Evolutionary conservation across 2,329 filamentous ascomycete genomes (phyloP), one percentile per base, ranked within the genome.

Genomic region (Colletotrichum musae): DNA sequence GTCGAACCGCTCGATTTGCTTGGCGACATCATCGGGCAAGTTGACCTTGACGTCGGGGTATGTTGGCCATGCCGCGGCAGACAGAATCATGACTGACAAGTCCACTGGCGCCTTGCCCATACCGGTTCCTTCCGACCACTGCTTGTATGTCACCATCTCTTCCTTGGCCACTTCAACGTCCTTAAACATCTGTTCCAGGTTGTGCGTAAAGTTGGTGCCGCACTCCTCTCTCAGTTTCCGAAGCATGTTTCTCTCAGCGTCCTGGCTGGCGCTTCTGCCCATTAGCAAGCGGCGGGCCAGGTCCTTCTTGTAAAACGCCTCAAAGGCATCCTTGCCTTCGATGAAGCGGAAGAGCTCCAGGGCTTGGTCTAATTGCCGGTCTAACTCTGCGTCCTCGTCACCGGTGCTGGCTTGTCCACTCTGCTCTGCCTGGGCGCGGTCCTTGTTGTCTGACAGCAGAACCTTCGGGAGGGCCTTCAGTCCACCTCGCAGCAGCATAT

Each of bases 241-340:
- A 56, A 99, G 87, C 96, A 99, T 99, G 81, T 93, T 97, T 72
- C 95, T 90, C 82, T 99, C 97, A 0, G 96, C 95, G 80, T 99
- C 96, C 64, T 95, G 93, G 77, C 94, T 98, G 24, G 95, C 95
- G 77, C 94, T 98, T 72, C 95, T 90, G 47, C 92, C 92, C 94
- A 98, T 95, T 64, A 99, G 86, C 50, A 99, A 83, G 54, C 96
- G 89, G 16, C 95, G 89, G 1, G 97, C 95, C 58, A 99, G 87
- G 77, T 98, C 96, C 76, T 96, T 97, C 85, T 99, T 99, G 87
- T 99, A 99, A 78, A 99, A 99, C 1, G 96, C 95, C 79, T 99
- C 96, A 72, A 99, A 99, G 0, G 98, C 93, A 64, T 97, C 95
- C 79, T 99, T 99, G 73, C 96, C 96, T 77, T 98, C 92, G 41